phyloP scores from a whole-genome alignment of 148 eudicot species.

The Dianthus caryophyllus region DNA sequence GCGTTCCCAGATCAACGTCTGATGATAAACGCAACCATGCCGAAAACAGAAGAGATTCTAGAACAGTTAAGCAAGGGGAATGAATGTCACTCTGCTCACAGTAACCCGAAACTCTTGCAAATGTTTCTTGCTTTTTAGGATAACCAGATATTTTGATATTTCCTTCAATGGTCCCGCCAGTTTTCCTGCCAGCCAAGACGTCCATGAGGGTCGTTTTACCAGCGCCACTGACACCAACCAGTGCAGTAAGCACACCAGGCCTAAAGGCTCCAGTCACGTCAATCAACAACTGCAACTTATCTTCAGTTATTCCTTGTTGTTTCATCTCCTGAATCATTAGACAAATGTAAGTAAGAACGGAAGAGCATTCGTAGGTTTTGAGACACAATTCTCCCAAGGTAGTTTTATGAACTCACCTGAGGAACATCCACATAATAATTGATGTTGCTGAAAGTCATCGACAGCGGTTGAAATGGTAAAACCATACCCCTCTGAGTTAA shows the following conservation, averaged over 20 bases:
- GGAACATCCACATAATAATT: conserved; percentile 95
- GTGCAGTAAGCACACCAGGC: conserved; percentile 95
- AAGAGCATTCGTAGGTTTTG: background rate
- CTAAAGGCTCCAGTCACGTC: conserved; percentile 91
- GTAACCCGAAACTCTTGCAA: conserved; percentile 97
- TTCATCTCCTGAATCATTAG: conserved; percentile 71
- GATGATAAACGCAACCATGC: conserved; percentile 86
- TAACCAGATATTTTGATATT: conserved; percentile 72
- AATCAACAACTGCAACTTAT: conserved; percentile 67
- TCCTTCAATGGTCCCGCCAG: conserved; percentile 93
- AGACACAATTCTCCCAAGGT: background rate
- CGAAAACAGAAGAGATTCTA: conserved; percentile 89
- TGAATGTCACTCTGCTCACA: conserved; percentile 99
- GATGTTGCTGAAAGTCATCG: conserved; percentile 91
- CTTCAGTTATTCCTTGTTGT: conserved; percentile 81
- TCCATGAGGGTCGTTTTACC: conserved; percentile 99
- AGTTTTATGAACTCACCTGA: conserved; percentile 41
- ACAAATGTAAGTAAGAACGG: background rate
- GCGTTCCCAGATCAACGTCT: conserved; percentile 71
- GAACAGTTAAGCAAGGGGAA: conserved; percentile 93
- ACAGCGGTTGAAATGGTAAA: conserved; percentile 91
- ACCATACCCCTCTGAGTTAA: conserved; percentile 79
- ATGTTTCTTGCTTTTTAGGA: conserved; percentile 94
- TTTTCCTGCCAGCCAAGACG: conserved; percentile 94
- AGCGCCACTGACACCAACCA: conserved; percentile 98